These are phyloP conservation scores for Galerina marginata DNA, from an alignment of 768 basidiomycete species.

Conservation along the genomic window DNA sequence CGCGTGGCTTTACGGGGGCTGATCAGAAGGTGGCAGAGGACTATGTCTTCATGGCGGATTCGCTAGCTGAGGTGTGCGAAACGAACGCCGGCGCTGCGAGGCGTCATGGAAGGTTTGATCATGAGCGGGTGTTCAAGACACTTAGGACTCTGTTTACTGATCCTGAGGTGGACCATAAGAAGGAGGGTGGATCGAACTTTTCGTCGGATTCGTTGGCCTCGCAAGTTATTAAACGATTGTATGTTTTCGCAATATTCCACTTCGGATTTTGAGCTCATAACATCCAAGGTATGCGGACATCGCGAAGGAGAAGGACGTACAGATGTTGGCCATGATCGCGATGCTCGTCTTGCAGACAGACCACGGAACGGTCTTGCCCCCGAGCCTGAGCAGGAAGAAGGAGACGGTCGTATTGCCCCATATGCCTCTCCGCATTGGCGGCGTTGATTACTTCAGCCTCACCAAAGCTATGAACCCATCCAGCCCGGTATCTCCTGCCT, in stretches of 20 bases:
- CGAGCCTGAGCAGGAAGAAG: slow-evolving; percentile 16
- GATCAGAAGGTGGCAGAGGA: slow-evolving; percentile 64
- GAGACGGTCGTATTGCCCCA: slow-evolving; percentile 7
- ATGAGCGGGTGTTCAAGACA: slow-evolving; percentile 70
- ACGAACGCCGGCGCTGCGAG: slow-evolving; percentile 67
- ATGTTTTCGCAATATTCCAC: slow-evolving; percentile 24
- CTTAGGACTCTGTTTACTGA: slow-evolving; percentile 53
- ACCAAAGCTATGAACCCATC: slow-evolving; percentile 41
- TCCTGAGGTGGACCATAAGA: slow-evolving; percentile 21
- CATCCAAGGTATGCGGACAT: slow-evolving; percentile 44
- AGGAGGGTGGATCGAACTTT: slow-evolving; percentile 20
- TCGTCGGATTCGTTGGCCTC: slow-evolving; percentile 39
- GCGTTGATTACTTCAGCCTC: slow-evolving; percentile 66
- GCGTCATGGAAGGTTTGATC: slow-evolving; percentile 64
- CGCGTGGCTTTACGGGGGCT: slow-evolving; percentile 54
- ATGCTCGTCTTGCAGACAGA: slow-evolving; percentile 64
- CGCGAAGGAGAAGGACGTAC: slow-evolving; percentile 64
- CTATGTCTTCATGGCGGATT: slow-evolving; percentile 57
- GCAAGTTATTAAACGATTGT: slow-evolving; percentile 54
- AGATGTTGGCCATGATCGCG: slow-evolving; percentile 82
- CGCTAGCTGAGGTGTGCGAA: slow-evolving; percentile 54
- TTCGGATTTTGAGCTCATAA: slow-evolving; percentile 1
- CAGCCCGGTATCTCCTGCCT: slow-evolving; percentile 52
- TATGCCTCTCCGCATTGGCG: slow-evolving; percentile 26
- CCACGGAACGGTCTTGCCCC: slow-evolving; percentile 23